These are phyloP conservation scores for Caloboletus firmus DNA, from an alignment of 1,284 basidiomycete genomes.

Conservation along the genomic window DNA sequence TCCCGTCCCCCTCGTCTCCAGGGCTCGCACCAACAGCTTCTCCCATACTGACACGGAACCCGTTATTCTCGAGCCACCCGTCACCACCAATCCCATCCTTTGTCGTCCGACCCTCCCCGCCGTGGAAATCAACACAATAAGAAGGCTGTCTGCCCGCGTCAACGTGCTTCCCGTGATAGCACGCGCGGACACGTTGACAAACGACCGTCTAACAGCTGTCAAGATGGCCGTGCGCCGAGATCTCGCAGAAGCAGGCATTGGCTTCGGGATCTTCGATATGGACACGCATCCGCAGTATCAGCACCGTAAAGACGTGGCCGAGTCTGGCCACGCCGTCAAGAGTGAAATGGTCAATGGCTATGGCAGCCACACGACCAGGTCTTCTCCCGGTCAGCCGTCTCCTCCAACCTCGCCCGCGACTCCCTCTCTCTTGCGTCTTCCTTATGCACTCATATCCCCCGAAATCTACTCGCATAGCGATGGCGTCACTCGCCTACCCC, in stretches of 20 bases:
- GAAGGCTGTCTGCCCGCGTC: slow-evolving; percentile 85
- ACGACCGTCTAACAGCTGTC: slow-evolving; percentile 77
- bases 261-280: slow-evolving; percentile 80
- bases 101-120: slow-evolving; percentile 65
- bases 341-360: slow-evolving; percentile 53
- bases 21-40: slow-evolving; percentile 65
- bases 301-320: slow-evolving; percentile 40
- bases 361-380: slow-evolving; percentile 47
- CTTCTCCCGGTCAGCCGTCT: slow-evolving; percentile 47
- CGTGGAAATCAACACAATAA: slow-evolving; percentile 88
- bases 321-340: slow-evolving; percentile 39
- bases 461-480: slow-evolving; percentile 78
- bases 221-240: slow-evolving; percentile 76
- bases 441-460: slow-evolving; percentile 77
- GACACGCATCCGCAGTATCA: slow-evolving; percentile 54
- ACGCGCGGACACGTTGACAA: slow-evolving; percentile 88
- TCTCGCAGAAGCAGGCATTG: slow-evolving; percentile 76
- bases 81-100: slow-evolving; percentile 66
- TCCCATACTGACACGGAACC: slow-evolving; percentile 68
- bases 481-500: slow-evolving; percentile 57
- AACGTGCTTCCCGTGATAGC: slow-evolving; percentile 95
- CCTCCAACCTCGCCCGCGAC: slow-evolving; percentile 63
- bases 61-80: slow-evolving; percentile 75
- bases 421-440: slow-evolving; percentile 59
- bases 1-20: slow-evolving; percentile 60